phyloP scores from a whole-genome alignment of 352 stramenopile species.

The Phytophthora fragariae region DNA sequence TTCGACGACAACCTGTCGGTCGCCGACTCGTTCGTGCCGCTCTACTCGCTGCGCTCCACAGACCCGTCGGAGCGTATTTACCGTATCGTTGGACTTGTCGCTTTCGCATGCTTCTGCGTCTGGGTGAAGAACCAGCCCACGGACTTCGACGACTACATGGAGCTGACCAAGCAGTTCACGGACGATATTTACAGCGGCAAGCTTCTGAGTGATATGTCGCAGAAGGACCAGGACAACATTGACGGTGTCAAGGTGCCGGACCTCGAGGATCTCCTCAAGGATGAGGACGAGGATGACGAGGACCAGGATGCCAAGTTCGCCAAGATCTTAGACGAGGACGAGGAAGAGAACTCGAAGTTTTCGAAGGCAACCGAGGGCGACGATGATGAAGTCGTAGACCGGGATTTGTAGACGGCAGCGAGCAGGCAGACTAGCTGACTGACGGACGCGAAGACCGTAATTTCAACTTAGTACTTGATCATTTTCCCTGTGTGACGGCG shows the following conservation, averaged over 20 bases:
- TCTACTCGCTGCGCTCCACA: constrained; percentile 91
- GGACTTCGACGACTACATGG: constrained; percentile 99
- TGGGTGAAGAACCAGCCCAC: constrained; percentile 99
- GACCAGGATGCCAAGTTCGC: constrained; percentile 77
- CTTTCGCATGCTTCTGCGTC: constrained; percentile 96
- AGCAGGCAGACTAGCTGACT: constrained; percentile 35
- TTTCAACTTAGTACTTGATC: constrained; percentile 41
- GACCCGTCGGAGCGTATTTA: constrained; percentile 95
- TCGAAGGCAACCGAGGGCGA: constrained; percentile 43
- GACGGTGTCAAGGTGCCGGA: constrained; percentile 94
- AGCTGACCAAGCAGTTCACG: constrained; percentile 98
- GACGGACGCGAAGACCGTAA: constrained; percentile 25
- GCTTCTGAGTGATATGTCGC: constrained; percentile 97
- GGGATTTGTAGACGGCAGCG: constrained; percentile 67
- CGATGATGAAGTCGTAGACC: constrained; percentile 54
- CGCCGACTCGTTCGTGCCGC: constrained; percentile 97
- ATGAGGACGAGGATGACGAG: constrained; percentile 85
- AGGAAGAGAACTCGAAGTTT: constrained; percentile 56
- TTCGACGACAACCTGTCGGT: constrained; percentile 99
- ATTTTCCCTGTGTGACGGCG: constrained; percentile 9
- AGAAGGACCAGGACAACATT: constrained; percentile 98
- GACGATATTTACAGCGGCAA: constrained; percentile 99
- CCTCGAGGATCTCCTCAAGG: constrained; percentile 85
- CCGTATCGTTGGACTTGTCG: constrained; percentile 91
- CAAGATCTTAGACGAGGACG: constrained; percentile 84